Percentiles rank a stretch among this genome's conserved stretches.
Conservation (phyloP, 306 rosid genomes). For the Cucumis sativus region Cucumber_9930_V3 NC_026657.2:31283501-31284000, state of each 20-base stretch:
- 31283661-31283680: background rate
- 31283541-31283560: too few species aligned
- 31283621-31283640: background rate
- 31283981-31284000: constrained; percentile 12
- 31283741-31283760: constrained; percentile 5
- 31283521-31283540: background rate
- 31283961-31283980: constrained; percentile 63
- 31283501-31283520: background rate
- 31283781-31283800: constrained; percentile 58
- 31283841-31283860: too few species aligned
- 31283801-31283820: constrained; percentile 56
- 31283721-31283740: constrained; percentile 14
- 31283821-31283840: constrained; percentile 10
- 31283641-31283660: too few species aligned
- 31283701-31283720: background rate
- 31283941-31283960: constrained; percentile 45
- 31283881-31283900: background rate
- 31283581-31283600: constrained; percentile 68
- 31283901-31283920: constrained; percentile 21
- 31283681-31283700: background rate
- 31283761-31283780: constrained; percentile 20
- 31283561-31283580: too few species aligned
- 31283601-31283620: constrained; percentile 32
- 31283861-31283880: constrained; percentile 13
- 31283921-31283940: constrained; percentile 26